These are phyloP conservation scores for Trichoderma hamatum DNA, from an alignment of 2,329 filamentous ascomycete genomes.

Conservation along the genomic window DNA sequence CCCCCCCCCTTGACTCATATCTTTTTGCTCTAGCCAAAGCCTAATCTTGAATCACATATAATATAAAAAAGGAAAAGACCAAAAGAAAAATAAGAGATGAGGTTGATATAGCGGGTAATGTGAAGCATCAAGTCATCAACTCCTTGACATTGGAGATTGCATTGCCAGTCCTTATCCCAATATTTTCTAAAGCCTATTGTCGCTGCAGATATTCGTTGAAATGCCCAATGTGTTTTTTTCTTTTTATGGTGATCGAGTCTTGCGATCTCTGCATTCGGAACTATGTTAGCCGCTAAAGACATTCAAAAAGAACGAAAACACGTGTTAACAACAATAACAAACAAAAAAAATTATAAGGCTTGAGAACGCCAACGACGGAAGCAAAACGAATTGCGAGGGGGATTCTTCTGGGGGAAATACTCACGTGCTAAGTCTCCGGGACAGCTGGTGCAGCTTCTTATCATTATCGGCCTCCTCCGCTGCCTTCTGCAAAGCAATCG, in stretches of 20 bases:
- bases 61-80: background rate
- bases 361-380: background rate
- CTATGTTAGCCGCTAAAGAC: slow-evolving; percentile 21
- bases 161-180: slow-evolving; percentile 24
- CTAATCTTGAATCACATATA: slow-evolving; percentile 15
- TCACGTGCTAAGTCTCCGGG: slow-evolving; percentile 92
- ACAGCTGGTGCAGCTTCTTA: slow-evolving; percentile 80
- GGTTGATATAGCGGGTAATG: slow-evolving; percentile 28
- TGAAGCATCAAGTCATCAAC: slow-evolving; percentile 27
- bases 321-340: background rate
- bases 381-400: background rate
- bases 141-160: slow-evolving; percentile 11
- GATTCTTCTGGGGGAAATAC: slow-evolving; percentile 8
- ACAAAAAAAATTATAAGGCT: background rate
- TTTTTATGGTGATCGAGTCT: slow-evolving; percentile 34
- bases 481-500: slow-evolving; percentile 83
- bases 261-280: slow-evolving; percentile 34
- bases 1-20: slow-evolving; percentile 1
- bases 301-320: background rate
- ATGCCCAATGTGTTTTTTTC: background rate
- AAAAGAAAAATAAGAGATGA: slow-evolving; percentile 25
- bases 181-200: slow-evolving; percentile 21
- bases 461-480: slow-evolving; percentile 91
- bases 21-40: slow-evolving; percentile 27
- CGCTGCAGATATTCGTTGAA: slow-evolving; percentile 16